These are phyloP conservation scores for Gossypium lobatum DNA, from an alignment of 441 rosid genomes.

Conservation along the genomic window DNA sequence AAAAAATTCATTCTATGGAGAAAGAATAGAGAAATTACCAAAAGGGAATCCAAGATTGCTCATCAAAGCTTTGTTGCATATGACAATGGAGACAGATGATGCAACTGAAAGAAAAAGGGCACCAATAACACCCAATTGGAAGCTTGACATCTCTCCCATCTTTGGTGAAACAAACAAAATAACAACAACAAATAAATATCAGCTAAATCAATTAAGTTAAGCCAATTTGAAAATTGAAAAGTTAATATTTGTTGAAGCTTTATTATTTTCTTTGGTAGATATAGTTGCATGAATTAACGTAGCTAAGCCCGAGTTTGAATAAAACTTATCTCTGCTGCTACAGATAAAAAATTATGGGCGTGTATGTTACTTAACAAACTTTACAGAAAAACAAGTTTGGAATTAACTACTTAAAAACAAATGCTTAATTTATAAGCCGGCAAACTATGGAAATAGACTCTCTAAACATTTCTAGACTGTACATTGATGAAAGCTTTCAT, in stretches of 20 bases:
- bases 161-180: background rate
- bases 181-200: background rate
- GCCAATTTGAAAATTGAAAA: background rate
- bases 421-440: background rate
- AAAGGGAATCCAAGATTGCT: constrained; percentile 96
- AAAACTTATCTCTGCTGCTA: background rate
- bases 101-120: constrained; percentile 94
- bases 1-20: background rate
- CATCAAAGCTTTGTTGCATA: constrained; percentile 99
- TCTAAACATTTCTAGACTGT: background rate
- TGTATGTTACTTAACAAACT: background rate
- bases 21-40: constrained; percentile 39
- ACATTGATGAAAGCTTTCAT: background rate
- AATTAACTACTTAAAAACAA: background rate
- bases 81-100: constrained; percentile 94
- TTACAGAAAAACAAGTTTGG: background rate
- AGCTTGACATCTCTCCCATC: constrained; percentile 89
- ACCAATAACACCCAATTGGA: constrained; percentile 83
- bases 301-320: background rate
- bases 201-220: background rate
- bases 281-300: background rate
- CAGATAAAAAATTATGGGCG: background rate
- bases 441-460: background rate
- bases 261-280: background rate
- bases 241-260: background rate